Evolutionary conservation across 257 asterid species (phyloP).

Genomic region (Nicotiana knightiana): DNA sequence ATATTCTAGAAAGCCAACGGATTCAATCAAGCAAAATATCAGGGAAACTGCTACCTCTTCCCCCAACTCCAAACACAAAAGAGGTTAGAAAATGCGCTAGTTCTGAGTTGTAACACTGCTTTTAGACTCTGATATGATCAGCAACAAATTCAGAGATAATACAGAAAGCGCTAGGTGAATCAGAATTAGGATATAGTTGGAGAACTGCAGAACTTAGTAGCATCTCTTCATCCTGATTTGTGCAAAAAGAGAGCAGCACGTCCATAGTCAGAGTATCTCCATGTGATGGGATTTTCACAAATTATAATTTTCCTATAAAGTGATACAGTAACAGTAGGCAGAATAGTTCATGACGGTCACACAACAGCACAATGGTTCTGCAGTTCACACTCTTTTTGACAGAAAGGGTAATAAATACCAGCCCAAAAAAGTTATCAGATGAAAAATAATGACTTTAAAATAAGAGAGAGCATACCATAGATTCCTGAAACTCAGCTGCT

Average conservation of each 20-base stretch:
- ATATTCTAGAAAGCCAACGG: neutral
- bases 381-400: slow-evolving; percentile 1
- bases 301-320: neutral
- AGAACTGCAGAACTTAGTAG: neutral
- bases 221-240: neutral
- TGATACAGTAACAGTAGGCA: no score
- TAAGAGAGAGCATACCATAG: slow-evolving; percentile 47
- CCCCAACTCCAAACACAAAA: neutral
- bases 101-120: neutral
- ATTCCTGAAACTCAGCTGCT: slow-evolving; percentile 70
- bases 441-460: neutral
- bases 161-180: neutral
- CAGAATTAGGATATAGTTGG: neutral
- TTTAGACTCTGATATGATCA: neutral
- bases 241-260: neutral
- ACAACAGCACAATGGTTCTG: neutral
- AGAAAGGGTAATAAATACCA: neutral
- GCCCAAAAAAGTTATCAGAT: neutral
- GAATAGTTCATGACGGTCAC: neutral
- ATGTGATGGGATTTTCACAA: neutral
- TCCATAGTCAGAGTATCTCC: neutral
- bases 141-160: neutral
- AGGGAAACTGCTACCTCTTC: neutral
- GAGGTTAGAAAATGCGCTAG: neutral
- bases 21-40: neutral